Percentiles rank a stretch among this genome's conserved stretches.
Conservation (phyloP, 805 yeast genomes). For the Metschnikowia orientalis region DNA sequence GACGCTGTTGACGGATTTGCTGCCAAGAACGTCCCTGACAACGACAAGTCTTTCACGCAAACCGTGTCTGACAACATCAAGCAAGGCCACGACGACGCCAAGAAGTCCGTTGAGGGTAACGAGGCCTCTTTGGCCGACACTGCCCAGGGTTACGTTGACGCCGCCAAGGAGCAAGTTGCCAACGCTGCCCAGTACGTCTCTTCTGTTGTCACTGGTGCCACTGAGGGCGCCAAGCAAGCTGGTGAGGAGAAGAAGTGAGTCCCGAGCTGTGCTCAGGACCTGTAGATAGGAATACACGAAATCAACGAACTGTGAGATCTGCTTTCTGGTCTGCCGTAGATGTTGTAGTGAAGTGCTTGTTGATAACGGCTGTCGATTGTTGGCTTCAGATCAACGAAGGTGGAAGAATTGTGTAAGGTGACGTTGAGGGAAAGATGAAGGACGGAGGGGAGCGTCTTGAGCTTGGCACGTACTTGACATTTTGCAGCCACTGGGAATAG, state of each 20-base stretch:
- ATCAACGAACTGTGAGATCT: too few species aligned
- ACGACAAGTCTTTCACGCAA: conserved; percentile 67
- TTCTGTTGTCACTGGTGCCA: conserved; percentile 52
- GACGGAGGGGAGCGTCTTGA: too few species aligned
- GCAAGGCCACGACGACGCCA: conserved; percentile 52
- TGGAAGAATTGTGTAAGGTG: too few species aligned
- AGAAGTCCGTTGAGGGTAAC: conserved; percentile 25
- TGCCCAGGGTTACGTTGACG: conserved; percentile 44
- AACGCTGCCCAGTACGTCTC: conserved; percentile 57
- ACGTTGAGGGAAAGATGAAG: too few species aligned
- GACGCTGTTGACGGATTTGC: conserved; percentile 64
- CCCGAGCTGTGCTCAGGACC: background rate
- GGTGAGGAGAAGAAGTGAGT: conserved; percentile 24
- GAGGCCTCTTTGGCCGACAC: conserved; percentile 37
- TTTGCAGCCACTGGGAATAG: too few species aligned
- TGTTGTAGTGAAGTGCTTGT: too few species aligned
- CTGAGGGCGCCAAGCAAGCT: conserved; percentile 45
- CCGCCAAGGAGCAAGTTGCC: conserved; percentile 51
- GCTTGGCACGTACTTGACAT: too few species aligned
- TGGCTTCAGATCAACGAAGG: too few species aligned
- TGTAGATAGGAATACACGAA: too few species aligned
- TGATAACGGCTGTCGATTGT: too few species aligned
- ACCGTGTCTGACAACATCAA: conserved; percentile 58
- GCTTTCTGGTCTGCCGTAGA: too few species aligned
- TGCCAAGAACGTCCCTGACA: conserved; percentile 56